Evolutionary conservation across 768 basidiomycete genomes (phyloP).

Genomic region (Zangia roseola): DNA sequence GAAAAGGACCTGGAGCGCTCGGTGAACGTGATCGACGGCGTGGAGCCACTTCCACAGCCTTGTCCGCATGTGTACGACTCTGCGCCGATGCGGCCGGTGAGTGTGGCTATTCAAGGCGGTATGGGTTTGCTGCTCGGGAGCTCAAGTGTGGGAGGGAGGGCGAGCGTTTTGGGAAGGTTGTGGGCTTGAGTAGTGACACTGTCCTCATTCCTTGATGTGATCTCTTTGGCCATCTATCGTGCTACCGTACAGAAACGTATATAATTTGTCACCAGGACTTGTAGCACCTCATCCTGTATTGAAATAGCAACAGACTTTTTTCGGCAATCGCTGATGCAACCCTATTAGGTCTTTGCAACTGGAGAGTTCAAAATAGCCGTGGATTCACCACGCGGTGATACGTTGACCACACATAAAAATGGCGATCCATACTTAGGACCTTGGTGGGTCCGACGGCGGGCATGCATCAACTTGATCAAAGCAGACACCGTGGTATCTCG

Average conservation of each 20-base stretch:
- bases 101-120: constrained; percentile 72
- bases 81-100: constrained; percentile 71
- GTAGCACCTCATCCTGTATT: too few species aligned
- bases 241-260: neutral
- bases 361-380: too few species aligned
- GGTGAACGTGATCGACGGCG: constrained; percentile 33
- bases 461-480: neutral
- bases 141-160: constrained; percentile 33
- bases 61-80: constrained; percentile 80
- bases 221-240: neutral
- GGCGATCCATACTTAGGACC: too few species aligned
- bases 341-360: too few species aligned
- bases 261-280: too few species aligned
- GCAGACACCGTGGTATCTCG: neutral
- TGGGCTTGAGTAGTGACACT: constrained; percentile 38
- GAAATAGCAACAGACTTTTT: too few species aligned
- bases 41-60: constrained; percentile 58
- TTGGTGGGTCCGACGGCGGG: neutral
- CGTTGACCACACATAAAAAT: too few species aligned
- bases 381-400: too few species aligned
- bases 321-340: too few species aligned
- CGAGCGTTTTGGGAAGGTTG: constrained; percentile 62
- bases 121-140: constrained; percentile 58
- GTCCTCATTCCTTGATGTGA: neutral
- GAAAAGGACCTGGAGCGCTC: constrained; percentile 69